Evolutionary conservation across 805 yeast genomes (phyloP).

Genomic region (Saccharomycopsis amapae): DNA sequence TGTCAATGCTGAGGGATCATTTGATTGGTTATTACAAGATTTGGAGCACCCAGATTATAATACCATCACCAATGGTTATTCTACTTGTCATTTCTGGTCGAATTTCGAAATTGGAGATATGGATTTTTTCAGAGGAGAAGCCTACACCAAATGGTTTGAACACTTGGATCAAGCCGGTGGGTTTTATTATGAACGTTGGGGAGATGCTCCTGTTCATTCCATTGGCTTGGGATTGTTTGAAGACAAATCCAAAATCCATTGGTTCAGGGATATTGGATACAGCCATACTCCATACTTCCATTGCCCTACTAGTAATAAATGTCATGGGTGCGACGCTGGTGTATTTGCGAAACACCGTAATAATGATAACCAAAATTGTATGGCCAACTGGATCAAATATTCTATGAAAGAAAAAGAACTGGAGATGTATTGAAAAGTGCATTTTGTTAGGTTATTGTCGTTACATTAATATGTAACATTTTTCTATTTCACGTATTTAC

Average conservation of each 20-base stretch:
- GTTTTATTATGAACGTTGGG: slow-evolving; percentile 89
- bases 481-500: no score
- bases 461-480: no score
- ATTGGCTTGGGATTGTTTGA: slow-evolving; percentile 67
- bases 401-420: slow-evolving; percentile 30
- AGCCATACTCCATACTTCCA: slow-evolving; percentile 66
- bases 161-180: slow-evolving; percentile 65
- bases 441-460: no score
- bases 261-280: slow-evolving; percentile 85
- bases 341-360: slow-evolving; percentile 44
- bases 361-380: slow-evolving; percentile 61
- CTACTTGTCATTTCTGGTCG: slow-evolving; percentile 82
- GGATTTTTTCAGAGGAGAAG: slow-evolving; percentile 69
- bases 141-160: slow-evolving; percentile 59
- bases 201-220: slow-evolving; percentile 88
- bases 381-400: slow-evolving; percentile 58
- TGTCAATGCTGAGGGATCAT: slow-evolving; percentile 50
- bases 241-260: slow-evolving; percentile 62
- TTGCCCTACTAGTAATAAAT: slow-evolving; percentile 58
- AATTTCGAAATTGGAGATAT: slow-evolving; percentile 81
- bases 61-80: slow-evolving; percentile 40
- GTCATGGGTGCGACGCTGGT: slow-evolving; percentile 49
- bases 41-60: slow-evolving; percentile 43
- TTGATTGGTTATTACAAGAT: slow-evolving; percentile 57
- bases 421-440: slow-evolving; percentile 11